phyloP scores from a whole-genome alignment of 306 rosid genomes.

The Argentina anserina region DNA sequence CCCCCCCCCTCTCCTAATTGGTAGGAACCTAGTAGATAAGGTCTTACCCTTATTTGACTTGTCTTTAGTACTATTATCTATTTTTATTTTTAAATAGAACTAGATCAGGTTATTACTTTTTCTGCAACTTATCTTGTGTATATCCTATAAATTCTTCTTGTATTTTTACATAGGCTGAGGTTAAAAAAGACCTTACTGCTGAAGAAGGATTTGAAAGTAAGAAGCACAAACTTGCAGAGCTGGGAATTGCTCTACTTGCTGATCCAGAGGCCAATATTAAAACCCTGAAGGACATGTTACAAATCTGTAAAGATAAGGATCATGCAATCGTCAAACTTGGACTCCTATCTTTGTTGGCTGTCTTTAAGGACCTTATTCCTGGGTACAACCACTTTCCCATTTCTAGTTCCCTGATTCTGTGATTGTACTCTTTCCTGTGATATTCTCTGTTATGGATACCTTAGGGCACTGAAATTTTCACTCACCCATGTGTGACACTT shows the following conservation, averaged over 20 bases:
- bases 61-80: not conserved
- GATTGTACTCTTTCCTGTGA: not conserved
- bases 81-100: not conserved
- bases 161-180: constrained; percentile 69
- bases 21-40: not conserved
- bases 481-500: constrained; percentile 1
- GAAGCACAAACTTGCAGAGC: constrained; percentile 86
- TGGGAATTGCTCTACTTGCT: constrained; percentile 69
- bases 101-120: not conserved
- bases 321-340: constrained; percentile 73
- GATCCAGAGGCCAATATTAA: constrained; percentile 89
- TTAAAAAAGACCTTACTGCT: constrained; percentile 71
- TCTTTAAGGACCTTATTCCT: constrained; percentile 86
- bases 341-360: constrained; percentile 84
- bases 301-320: constrained; percentile 60
- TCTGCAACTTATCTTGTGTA: constrained; percentile 15
- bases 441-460: not conserved
- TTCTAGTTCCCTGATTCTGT: constrained; percentile 13
- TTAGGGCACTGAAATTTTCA: not conserved
- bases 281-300: constrained; percentile 74
- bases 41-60: not conserved
- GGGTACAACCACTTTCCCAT: constrained; percentile 50
- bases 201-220: constrained; percentile 82
- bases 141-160: constrained; percentile 8
- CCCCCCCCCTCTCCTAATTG: not conserved